Evolutionary conservation across 139 green algal species (phyloP), one percentile per base, ranked within the genome.

Genomic region (Pseudopediastrum boryanum): DNA sequence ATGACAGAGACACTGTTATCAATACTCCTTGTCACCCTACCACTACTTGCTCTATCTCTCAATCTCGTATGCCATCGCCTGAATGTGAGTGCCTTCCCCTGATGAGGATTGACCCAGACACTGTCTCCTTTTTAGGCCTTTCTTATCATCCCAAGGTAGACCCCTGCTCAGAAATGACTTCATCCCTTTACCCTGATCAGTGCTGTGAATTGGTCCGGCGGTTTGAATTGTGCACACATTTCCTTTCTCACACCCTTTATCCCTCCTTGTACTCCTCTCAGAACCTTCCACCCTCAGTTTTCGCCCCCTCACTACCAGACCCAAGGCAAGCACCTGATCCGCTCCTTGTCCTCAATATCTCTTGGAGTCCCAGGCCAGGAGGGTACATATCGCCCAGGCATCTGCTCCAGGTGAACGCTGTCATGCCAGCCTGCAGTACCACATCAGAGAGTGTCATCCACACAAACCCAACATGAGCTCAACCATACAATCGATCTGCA

Each of bases 291-390:
- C 48, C 33, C 8, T 6, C 7, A 6, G n/a, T 6, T 38, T 25
- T 27, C 31, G 10, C 7, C 54, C n/a, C 8, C 5, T 25, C 33
- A 13, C 54, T 6, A 25, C 8, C 8, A 13, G 31, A 13, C 33
- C n/a, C 54, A 8, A 27, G n/a, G 7, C 54, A 27, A 25, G 12
- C 36, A 65, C 46, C 74, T 61, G 7, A 43, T 29, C 2, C 29
- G 23, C 62, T 81, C 74, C 44, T 81, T 81, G 2, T 81, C 74
- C 43, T 81, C 74, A 29, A 81, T 50, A n/a, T 81, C 74, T 36
- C 33, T 35, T 50, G 74, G 74, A 6, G 44, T 44, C n/a, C 74
- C 74, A 7, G 31, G 59, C 23, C 73, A 80, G 1, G 44, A 25
- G 10, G 42, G 43, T 2, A 51, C 12, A 5, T 42, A 35, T 42